These are phyloP conservation scores for Phanerochaete sordida DNA, from an alignment of 768 basidiomycete species.

Conservation along the genomic window DNA sequence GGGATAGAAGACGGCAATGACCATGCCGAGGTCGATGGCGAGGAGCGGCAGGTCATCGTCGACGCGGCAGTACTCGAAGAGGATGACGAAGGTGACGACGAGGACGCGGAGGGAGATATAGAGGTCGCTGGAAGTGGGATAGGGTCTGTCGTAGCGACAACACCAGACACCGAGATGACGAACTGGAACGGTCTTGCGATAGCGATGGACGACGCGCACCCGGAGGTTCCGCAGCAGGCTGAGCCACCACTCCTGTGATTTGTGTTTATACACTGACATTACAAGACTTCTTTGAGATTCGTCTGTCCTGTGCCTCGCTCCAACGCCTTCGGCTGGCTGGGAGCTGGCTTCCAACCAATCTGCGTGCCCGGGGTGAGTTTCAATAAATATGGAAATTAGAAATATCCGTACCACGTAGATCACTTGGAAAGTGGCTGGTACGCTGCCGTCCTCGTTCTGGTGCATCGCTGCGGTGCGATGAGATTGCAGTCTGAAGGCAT, in stretches of 20 bases:
- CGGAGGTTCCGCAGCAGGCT: conserved; percentile 1
- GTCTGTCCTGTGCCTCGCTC: conserved; percentile 59
- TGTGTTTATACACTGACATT: conserved; percentile 22
- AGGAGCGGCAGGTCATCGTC: conserved; percentile 1
- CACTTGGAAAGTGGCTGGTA: conserved; percentile 95
- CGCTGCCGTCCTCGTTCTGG: conserved; percentile 74
- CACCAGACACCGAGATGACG: not conserved
- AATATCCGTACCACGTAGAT: conserved; percentile 78
- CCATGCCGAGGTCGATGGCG: not conserved
- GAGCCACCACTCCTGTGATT: not conserved
- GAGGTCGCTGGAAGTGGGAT: conserved; percentile 12
- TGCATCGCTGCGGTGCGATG: conserved; percentile 41
- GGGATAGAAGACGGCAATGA: conserved; percentile 14
- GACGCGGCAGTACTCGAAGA: conserved; percentile 18
- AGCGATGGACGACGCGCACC: conserved; percentile 1
- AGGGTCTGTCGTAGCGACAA: not conserved
- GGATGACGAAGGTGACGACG: conserved; percentile 10
- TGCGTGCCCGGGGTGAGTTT: conserved; percentile 21
- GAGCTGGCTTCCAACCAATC: conserved; percentile 84
- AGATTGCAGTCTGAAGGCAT: not conserved
- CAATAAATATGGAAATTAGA: not conserved
- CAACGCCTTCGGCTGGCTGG: conserved; percentile 62
- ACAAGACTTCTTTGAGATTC: conserved; percentile 60
- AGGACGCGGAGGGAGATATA: conserved; percentile 11
- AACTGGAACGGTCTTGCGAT: not conserved